Base-by-base conservation (phyloP, 495 filamentous ascomycete species). In the Hyaloscypha hepaticicola region DNA sequence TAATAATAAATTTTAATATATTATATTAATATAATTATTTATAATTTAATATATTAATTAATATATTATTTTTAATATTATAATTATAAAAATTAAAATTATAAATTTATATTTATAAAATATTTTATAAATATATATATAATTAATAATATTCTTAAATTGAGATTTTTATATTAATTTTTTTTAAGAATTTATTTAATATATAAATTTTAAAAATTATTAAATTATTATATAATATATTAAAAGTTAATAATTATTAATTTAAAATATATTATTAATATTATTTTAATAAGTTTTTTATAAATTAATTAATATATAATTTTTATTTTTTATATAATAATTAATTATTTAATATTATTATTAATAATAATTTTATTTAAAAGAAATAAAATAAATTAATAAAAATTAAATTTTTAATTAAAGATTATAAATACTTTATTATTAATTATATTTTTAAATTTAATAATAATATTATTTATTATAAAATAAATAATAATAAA, bases 221-320 rank as follows among this genome's bases (percentile, higher is more conserved):
- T n/a, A n/a, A n/a, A n/a, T n/a, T n/a, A n/a, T n/a, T n/a, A n/a
- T 1, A 58, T 34, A 21, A 19, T 24, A 62, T 72, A 57, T 25
- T 68, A 66, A 22, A 60, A 26, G 34, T 74, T 55, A 29, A 74
- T 55, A 29, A 58, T 70, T 6, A 63, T n/a, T n/a, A n/a, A n/a
- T n/a, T n/a, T n/a, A n/a, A n/a, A n/a, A n/a, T n/a, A n/a, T n/a
- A n/a, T n/a, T n/a, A n/a, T n/a, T n/a, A n/a, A n/a, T n/a, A n/a
- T n/a, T n/a, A n/a, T n/a, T n/a, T n/a, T n/a, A n/a, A n/a, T n/a
- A n/a, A n/a, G n/a, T n/a, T n/a, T n/a, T n/a, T n/a, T n/a, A n/a
- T n/a, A n/a, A n/a, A n/a, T n/a, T n/a, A n/a, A n/a, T n/a, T n/a
- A n/a, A n/a, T n/a, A 73, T 70, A 41, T 31, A 63, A 38, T 61